A percentile compares a stretch with the other conserved stretches of the same genome.
phyloP scores from a whole-genome alignment of 2,329 filamentous ascomycete genomes.

The Trichophyton mentagrophytes region DNA sequence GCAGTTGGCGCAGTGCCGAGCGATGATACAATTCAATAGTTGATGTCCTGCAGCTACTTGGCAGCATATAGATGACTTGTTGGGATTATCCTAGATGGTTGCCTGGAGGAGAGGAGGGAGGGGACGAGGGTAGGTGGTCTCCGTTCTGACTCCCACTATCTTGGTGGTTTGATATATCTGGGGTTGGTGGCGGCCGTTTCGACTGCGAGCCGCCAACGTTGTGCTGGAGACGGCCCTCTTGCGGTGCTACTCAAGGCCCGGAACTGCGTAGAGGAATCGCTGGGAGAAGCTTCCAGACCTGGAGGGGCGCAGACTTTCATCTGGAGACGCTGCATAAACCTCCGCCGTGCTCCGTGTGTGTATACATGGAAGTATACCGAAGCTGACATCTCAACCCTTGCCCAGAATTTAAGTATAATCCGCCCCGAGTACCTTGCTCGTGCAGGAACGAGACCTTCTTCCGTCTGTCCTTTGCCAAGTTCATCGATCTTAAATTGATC shows the following conservation, averaged over 20 bases:
- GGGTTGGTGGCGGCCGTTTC: background rate
- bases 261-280: too few relatives aligned
- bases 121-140: background rate
- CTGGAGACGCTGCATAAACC: background rate
- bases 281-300: background rate
- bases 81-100: background rate
- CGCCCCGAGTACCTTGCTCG: background rate
- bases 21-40: background rate
- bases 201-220: background rate
- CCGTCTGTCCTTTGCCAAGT: background rate
- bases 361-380: background rate
- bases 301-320: background rate
- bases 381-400: background rate
- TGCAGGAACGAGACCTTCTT: background rate
- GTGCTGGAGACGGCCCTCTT: too few relatives aligned
- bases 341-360: background rate
- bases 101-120: background rate
- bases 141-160: background rate
- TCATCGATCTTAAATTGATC: background rate
- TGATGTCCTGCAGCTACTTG: background rate
- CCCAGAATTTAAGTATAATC: background rate
- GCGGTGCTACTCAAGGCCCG: too few relatives aligned
- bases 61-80: background rate
- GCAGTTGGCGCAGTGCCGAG: background rate
- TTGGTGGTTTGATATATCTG: background rate